A percentile compares a stretch with the other conserved stretches of the same genome.
Conservation (phyloP, 176 grass and related monocot genomes). For the Rhynchospora pubera region DNA sequence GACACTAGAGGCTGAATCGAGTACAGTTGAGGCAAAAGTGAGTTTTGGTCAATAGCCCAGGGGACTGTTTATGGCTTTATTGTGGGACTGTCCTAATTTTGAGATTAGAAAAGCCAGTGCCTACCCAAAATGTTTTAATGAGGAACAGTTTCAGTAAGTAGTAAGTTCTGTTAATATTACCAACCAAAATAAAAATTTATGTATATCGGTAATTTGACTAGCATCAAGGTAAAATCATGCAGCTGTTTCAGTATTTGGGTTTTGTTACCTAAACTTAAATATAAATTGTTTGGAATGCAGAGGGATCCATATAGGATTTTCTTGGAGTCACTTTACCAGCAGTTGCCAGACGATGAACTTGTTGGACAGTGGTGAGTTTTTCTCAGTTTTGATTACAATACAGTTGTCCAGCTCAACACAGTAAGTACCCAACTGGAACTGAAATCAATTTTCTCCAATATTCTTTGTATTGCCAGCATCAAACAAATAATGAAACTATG, state of each 20-base stretch:
- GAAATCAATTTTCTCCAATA: neutral
- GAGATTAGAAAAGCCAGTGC: neutral
- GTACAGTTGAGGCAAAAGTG: neutral
- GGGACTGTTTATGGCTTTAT: neutral
- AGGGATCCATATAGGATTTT: constrained; percentile 30
- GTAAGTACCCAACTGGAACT: neutral
- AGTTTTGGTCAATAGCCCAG: neutral
- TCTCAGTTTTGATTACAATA: neutral
- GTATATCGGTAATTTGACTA: neutral
- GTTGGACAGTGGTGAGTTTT: constrained; percentile 12
- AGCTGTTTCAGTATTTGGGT: neutral
- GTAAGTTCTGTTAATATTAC: neutral
- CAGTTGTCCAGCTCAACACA: neutral
- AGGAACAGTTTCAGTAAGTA: neutral
- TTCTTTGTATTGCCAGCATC: neutral
- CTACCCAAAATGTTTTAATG: neutral
- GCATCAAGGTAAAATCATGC: neutral
- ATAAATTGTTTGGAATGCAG: neutral
- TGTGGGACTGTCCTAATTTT: neutral
- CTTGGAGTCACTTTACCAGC: constrained; percentile 19
- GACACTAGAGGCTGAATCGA: neutral
- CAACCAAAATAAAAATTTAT: neutral
- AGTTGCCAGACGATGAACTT: constrained; percentile 12
- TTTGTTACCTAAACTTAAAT: neutral
- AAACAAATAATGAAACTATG: neutral